Conservation (phyloP, 345 rosid genomes). For the Atalantia buxifolia region DNA sequence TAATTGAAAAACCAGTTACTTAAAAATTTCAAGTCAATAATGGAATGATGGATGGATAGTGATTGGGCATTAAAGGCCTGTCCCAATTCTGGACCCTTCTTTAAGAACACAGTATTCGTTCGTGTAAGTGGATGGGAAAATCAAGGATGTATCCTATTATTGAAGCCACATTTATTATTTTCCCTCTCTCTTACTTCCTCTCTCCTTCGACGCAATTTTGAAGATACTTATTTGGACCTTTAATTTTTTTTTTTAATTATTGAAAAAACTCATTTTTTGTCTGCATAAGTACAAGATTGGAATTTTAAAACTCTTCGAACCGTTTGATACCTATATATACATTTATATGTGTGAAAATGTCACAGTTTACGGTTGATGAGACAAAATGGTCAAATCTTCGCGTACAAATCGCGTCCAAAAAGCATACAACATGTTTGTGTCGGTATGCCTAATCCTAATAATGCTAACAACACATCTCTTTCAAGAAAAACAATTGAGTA, state of each 20-base stretch:
- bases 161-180: slow-evolving; percentile 12
- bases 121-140: background rate
- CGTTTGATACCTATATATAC: too few species aligned
- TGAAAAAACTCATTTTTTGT: background rate
- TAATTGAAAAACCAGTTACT: background rate
- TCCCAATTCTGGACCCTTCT: slow-evolving; percentile 40
- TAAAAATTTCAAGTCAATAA: slow-evolving; percentile 19
- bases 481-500: background rate
- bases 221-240: background rate
- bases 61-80: slow-evolving; percentile 31
- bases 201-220: background rate
- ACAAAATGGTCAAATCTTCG: background rate
- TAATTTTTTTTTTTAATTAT: background rate
- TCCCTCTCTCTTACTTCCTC: background rate
- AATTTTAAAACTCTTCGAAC: too few species aligned
- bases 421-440: background rate
- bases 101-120: background rate
- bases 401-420: background rate
- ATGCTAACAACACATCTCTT: background rate
- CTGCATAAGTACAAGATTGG: too few species aligned
- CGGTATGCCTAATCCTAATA: background rate
- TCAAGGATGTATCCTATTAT: background rate
- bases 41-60: slow-evolving; percentile 30
- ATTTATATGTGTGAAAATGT: too few species aligned
- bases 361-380: background rate